Evolutionary conservation across 2,329 filamentous ascomycete species (phyloP).

Genomic region (Nemania diffusa): DNA sequence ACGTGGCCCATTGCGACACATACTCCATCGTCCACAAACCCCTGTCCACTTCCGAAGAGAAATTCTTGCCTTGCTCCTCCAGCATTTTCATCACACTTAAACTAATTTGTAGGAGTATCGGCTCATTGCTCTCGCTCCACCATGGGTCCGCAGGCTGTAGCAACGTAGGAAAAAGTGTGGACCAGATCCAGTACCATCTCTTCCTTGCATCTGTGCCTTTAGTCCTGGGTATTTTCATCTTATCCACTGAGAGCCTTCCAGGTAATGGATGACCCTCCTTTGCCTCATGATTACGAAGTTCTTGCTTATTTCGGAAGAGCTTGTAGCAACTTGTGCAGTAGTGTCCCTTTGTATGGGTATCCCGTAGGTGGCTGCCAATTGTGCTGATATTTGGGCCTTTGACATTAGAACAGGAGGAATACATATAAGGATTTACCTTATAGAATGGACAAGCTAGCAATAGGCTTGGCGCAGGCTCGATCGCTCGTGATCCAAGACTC

Average conservation of each 20-base stretch:
- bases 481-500: neutral
- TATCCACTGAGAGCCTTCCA: neutral
- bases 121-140: neutral
- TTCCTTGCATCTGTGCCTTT: neutral
- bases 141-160: neutral
- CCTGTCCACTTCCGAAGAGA: neutral
- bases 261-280: neutral
- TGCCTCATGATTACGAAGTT: neutral
- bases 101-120: neutral
- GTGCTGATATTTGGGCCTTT: slow-evolving; percentile 2
- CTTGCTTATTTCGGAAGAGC: neutral
- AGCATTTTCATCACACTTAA: neutral
- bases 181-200: slow-evolving; percentile 14
- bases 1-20: neutral
- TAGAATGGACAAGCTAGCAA: slow-evolving; percentile 14
- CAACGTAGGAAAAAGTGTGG: neutral
- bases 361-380: neutral
- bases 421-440: slow-evolving; percentile 7
- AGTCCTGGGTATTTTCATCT: neutral
- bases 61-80: no score
- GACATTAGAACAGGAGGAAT: neutral
- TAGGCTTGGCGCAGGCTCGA: neutral
- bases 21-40: neutral
- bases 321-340: slow-evolving; percentile 1
- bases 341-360: neutral